Conservation (phyloP, 495 filamentous ascomycete genomes). For the Penicillium salamii region DNA sequence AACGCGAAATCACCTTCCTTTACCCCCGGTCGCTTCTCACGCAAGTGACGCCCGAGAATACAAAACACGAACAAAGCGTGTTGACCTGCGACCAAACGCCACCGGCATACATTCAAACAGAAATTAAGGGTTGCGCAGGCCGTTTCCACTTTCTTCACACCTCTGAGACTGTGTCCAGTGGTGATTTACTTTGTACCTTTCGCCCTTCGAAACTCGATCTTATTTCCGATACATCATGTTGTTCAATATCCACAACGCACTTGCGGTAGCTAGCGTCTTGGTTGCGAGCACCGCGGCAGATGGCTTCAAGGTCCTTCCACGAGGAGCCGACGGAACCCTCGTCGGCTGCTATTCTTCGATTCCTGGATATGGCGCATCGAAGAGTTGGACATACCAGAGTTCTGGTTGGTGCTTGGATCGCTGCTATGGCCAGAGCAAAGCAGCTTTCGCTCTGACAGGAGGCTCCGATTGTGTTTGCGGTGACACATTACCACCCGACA, state of each 20-base stretch:
- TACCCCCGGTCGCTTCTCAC: neutral
- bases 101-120: constrained; percentile 5
- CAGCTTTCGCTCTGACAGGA: constrained; percentile 42
- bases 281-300: constrained; percentile 21
- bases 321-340: constrained; percentile 9
- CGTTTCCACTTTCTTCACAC: constrained; percentile 38
- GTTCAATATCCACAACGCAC: constrained; percentile 25
- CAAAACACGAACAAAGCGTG: too few species aligned
- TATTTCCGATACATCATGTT: constrained; percentile 28
- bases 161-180: constrained; percentile 25
- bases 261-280: constrained; percentile 28
- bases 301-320: constrained; percentile 19
- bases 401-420: constrained; percentile 44
- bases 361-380: constrained; percentile 22
- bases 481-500: constrained; percentile 37
- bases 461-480: constrained; percentile 50
- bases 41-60: too few species aligned
- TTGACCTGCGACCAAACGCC: neutral
- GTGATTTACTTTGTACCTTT: constrained; percentile 8
- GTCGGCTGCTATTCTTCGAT: constrained; percentile 37
- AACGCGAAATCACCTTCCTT: constrained; percentile 8
- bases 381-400: constrained; percentile 44
- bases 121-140: constrained; percentile 46
- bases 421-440: constrained; percentile 30
- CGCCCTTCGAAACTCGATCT: constrained; percentile 7